Evolutionary conservation across 2,329 filamentous ascomycete species (phyloP).

Genomic region (Apiospora hydei): DNA sequence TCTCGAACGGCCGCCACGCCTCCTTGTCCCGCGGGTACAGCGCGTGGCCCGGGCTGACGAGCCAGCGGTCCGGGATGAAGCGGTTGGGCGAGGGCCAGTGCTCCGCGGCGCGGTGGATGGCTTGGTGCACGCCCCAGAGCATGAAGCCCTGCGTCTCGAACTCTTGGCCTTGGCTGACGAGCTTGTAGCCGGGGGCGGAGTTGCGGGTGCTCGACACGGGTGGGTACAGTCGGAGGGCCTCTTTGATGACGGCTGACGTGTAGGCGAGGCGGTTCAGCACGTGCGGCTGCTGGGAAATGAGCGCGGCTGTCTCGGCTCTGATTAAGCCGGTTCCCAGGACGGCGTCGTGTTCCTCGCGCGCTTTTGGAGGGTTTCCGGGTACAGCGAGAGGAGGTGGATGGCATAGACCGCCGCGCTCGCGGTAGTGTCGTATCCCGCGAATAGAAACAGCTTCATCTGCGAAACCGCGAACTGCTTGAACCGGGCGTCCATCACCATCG

Average conservation of each 20-base stretch:
- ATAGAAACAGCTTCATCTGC: slow-evolving; percentile 44
- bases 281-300: slow-evolving; percentile 39
- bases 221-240: slow-evolving; percentile 45
- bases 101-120: slow-evolving; percentile 44
- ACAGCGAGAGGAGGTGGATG: slow-evolving; percentile 39
- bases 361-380: slow-evolving; percentile 40
- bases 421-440: slow-evolving; percentile 55
- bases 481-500: neutral
- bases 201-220: slow-evolving; percentile 50
- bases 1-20: slow-evolving; percentile 61
- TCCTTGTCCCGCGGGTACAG: neutral
- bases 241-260: slow-evolving; percentile 47
- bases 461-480: slow-evolving; percentile 40
- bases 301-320: slow-evolving; percentile 35
- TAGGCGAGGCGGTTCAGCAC: slow-evolving; percentile 40
- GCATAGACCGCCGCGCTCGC: slow-evolving; percentile 44
- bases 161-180: slow-evolving; percentile 37
- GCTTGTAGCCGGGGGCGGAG: slow-evolving; percentile 39
- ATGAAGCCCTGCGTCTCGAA: slow-evolving; percentile 34
- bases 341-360: slow-evolving; percentile 47
- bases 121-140: slow-evolving; percentile 31
- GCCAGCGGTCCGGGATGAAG: slow-evolving; percentile 47
- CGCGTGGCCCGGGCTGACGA: slow-evolving; percentile 37
- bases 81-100: slow-evolving; percentile 43
- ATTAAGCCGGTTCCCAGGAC: slow-evolving; percentile 40